Evolutionary conservation across 805 yeast genomes (phyloP).

Genomic region (Tetrapisispora phaffii): DNA sequence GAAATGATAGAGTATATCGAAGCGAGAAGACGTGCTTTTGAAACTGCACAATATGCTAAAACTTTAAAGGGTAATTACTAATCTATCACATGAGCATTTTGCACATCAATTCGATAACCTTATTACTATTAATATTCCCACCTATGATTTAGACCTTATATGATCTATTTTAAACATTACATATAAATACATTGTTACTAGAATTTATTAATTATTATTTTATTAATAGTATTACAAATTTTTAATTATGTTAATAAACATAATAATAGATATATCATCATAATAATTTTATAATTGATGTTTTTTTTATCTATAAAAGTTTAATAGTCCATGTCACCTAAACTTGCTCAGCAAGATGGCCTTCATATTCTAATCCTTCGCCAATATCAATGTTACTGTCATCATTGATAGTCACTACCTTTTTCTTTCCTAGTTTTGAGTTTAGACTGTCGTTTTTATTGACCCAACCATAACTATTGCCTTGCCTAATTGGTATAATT

Average conservation of each 20-base stretch:
- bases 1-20: constrained; percentile 90
- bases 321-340: neutral
- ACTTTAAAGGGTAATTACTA: neutral
- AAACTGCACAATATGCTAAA: constrained; percentile 55
- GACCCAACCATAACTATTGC: constrained; percentile 25
- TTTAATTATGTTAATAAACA: neutral
- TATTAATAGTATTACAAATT: neutral
- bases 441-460: constrained; percentile 14
- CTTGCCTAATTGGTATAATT: constrained; percentile 29
- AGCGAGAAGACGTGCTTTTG: constrained; percentile 83
- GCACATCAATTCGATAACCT: neutral
- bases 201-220: neutral
- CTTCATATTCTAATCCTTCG: constrained; percentile 26
- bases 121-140: neutral
- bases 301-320: neutral
- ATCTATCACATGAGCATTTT: neutral
- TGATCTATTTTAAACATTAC: neutral
- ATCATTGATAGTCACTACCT: constrained; percentile 29
- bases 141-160: neutral
- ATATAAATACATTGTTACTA: neutral
- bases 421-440: constrained; percentile 27
- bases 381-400: constrained; percentile 28
- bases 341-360: constrained; percentile 25
- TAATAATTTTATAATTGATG: neutral
- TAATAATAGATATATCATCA: neutral